Evolutionary conservation across 208 protist genomes (phyloP).

Genomic region (Angomonas ambiguus): DNA sequence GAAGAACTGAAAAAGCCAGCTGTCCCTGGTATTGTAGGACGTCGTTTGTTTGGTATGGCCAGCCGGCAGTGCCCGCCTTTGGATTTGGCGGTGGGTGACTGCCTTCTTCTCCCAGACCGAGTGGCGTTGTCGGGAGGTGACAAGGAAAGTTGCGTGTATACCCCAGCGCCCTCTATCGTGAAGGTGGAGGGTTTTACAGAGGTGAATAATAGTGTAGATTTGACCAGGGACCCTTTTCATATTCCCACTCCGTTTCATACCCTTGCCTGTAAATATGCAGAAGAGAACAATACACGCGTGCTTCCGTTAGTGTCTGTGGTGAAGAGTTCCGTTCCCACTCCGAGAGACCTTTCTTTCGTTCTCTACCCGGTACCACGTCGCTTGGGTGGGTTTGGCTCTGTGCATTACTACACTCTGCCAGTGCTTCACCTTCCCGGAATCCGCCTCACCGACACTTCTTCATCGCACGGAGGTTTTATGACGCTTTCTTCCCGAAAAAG

Average conservation of each 20-base stretch:
- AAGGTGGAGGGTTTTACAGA: slow-evolving; percentile 23
- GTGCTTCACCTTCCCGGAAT: slow-evolving; percentile 44
- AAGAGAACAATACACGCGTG: not conserved
- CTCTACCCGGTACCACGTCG: slow-evolving; percentile 24
- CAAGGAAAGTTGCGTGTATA: not conserved
- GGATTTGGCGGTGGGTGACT: slow-evolving; percentile 26
- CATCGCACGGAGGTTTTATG: not conserved
- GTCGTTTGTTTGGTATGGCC: slow-evolving; percentile 41
- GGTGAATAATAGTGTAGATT: not conserved
- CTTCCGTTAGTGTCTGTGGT: not conserved
- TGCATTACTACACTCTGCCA: slow-evolving; percentile 62
- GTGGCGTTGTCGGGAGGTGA: slow-evolving; percentile 8
- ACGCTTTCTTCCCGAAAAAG: not conserved
- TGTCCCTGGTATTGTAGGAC: slow-evolving; percentile 31
- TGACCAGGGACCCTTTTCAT: not conserved
- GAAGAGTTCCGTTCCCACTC: not conserved
- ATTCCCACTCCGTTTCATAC: not conserved
- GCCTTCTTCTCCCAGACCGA: slow-evolving; percentile 20
- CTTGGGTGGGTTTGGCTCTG: slow-evolving; percentile 45
- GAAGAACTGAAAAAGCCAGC: slow-evolving; percentile 11
- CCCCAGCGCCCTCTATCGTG: slow-evolving; percentile 15
- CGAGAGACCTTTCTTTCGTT: slow-evolving; percentile 8
- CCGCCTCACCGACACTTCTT: slow-evolving; percentile 5
- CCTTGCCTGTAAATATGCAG: not conserved
- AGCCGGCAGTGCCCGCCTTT: slow-evolving; percentile 28